Percentiles rank a stretch among this genome's conserved stretches.
Evolutionary conservation across 2,329 filamentous ascomycete genomes (phyloP).

Genomic region (Alternaria arbusti): DNA sequence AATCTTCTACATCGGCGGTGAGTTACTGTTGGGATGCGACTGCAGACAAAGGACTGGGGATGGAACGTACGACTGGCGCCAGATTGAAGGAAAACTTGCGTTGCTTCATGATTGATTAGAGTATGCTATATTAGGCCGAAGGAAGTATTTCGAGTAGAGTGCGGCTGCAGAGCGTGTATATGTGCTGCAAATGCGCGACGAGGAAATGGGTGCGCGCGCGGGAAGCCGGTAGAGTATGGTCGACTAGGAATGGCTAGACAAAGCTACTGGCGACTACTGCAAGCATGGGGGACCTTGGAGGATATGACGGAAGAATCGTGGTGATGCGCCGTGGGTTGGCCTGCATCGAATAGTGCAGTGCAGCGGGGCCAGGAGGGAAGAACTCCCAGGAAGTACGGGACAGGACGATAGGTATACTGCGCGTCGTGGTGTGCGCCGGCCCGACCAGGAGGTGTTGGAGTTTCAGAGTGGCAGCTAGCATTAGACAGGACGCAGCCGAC

Average conservation of each 20-base stretch:
- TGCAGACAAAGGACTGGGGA: background rate
- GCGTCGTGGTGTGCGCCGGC: background rate
- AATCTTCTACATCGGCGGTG: constrained; percentile 37
- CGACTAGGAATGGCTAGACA: constrained; percentile 11
- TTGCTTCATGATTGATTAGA: constrained; percentile 40
- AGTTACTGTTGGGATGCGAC: background rate
- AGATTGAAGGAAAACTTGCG: constrained; percentile 55
- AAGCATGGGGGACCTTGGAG: background rate
- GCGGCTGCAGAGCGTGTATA: background rate
- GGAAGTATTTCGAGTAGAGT: background rate
- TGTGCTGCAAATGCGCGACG: background rate
- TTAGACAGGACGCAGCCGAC: constrained; percentile 15
- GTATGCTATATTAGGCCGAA: background rate
- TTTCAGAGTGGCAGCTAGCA: constrained; percentile 24
- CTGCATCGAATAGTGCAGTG: background rate
- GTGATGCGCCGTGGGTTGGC: background rate
- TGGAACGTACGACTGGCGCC: constrained; percentile 49
- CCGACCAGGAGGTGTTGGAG: constrained; percentile 21
- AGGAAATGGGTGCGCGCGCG: constrained; percentile 1
- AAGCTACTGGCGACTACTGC: constrained; percentile 7
- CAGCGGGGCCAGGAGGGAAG: background rate
- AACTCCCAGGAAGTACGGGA: background rate
- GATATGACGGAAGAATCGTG: background rate
- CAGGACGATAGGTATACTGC: constrained; percentile 8
- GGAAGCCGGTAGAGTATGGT: constrained; percentile 3